Evolutionary conservation across 805 yeast genomes (phyloP), one percentile per base, ranked within the genome.

Genomic region (Candida pseudofarinosa): DNA sequence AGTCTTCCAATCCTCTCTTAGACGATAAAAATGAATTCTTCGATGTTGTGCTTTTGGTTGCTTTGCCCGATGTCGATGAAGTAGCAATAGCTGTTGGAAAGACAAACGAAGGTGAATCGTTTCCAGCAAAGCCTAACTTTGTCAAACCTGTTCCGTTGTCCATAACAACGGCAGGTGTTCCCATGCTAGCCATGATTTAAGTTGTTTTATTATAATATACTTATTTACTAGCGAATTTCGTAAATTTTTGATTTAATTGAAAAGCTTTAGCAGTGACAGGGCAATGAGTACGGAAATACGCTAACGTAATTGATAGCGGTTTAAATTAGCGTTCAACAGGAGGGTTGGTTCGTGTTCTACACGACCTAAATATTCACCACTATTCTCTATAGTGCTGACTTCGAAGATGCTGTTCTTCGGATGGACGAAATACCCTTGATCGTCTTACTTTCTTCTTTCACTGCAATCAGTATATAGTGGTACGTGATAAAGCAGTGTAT

Each of bases 121-220:
- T 93, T 43, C 99, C 99, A 53, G 99, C 99, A 70, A 90, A 93
- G 19, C 99, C 99, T 53, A 93, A 77, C 64, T 93, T 93, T 61
- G 99, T 93, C 55, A 90, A 75, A 52, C 99, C 99, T 55, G 99
- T 93, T 77, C 99, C 99, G 64, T 91, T 91, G 76, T 88, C 96
- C 97, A 89, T 89, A 63, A 89, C 96, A 73, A 89, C 91, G 46
- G 97, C 96, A 33, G 97, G 97, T 45, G 87, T 83, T 51, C 82
- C 82, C 67, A 81, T 69, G 60, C 79, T 73, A 35, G 83, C 75
- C 85, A 80, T 80, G 41, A 48, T 52, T 32, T 6, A n/a, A 15
- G 13, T 32, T 32, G 34, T 7, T 7, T 32, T n/a, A 32, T 23
- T 23, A 23, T 23, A 10, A 23, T 7, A 10, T 23, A 23, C 10